Evolutionary conservation across 2,329 filamentous ascomycete genomes (phyloP), one percentile per base, ranked within the genome.

Genomic region (Aspergillus neoniger): DNA sequence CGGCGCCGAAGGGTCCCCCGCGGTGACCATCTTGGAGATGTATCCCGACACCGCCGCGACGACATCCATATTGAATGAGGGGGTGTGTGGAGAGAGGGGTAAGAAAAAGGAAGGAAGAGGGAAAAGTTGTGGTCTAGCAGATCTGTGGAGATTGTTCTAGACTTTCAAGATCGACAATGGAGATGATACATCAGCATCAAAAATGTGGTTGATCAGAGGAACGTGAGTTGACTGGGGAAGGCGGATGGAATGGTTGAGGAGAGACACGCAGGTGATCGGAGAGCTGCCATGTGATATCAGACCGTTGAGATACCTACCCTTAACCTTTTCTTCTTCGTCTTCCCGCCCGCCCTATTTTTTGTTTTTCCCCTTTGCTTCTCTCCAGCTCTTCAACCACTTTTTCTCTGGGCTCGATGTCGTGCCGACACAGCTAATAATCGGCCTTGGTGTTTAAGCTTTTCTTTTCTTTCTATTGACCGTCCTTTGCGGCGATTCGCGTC

Each of bases 1-100:
- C 47, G 83, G 79, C 53, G 86, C 82, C 72, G 77, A 74, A 19
- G 64, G 60, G 79, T 96, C 92, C 72, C 91, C 91, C 66, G 87
- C 87, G 67, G 91, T 90, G 76, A 98, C 88, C 87, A 99, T 96
- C 85, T 93, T 96, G 76, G 89, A 90, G 83, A 99, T 90, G 83
- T 99, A 99, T 80, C 92, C 91, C 70, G 93, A 90, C 74, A 97
- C 89, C 68, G 93, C 91, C 76, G 96, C 90, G 64, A 96, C 91
- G 72, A 98, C 88, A 75, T 99, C 95, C 95, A 99, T 99, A 69
- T 67, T 82, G 77, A 68, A n/a, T 44, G 44, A 36, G 10, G 47
- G 28, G 28, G 28, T 28, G 36, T 14, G 48, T 49, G 32, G 23
- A 51, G 23, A 54, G 38, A 21, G 15, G 47, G 41, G 38, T 41